These are phyloP conservation scores for Candida sanyaensis DNA, from an alignment of 1,139 yeast species.

Conservation along the genomic window DNA sequence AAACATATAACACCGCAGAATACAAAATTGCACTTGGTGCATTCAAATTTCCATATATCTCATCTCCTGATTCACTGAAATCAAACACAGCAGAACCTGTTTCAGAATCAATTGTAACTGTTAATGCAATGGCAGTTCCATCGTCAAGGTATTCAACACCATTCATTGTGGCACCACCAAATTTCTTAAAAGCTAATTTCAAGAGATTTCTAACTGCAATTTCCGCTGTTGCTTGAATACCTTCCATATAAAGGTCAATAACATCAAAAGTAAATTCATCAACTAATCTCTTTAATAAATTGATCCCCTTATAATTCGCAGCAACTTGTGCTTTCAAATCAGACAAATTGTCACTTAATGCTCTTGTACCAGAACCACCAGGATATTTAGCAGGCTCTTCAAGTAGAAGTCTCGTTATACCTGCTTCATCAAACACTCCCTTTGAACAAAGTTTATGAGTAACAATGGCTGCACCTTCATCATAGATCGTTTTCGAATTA, in stretches of 20 bases:
- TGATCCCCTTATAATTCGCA: conserved; percentile 45
- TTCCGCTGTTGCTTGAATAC: conserved; percentile 47
- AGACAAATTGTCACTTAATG: conserved; percentile 42
- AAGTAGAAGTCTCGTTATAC: conserved; percentile 35
- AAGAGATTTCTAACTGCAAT: conserved; percentile 40
- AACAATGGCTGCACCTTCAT: conserved; percentile 48
- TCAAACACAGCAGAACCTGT: conserved; percentile 44
- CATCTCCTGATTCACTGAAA: conserved; percentile 44
- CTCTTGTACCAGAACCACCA: conserved; percentile 48
- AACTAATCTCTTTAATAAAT: conserved; percentile 30
- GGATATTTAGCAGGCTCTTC: conserved; percentile 49
- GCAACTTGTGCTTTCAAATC: conserved; percentile 49
- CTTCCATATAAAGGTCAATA: conserved; percentile 42
- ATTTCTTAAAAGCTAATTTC: conserved; percentile 35
- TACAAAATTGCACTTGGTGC: conserved; percentile 67
- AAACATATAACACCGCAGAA: conserved; percentile 79
- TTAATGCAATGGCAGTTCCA: conserved; percentile 43
- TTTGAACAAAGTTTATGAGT: conserved; percentile 38
- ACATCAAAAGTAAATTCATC: conserved; percentile 36
- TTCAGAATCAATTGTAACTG: conserved; percentile 33
- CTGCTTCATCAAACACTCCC: conserved; percentile 44
- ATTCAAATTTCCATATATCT: conserved; percentile 46
- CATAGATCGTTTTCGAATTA: conserved; percentile 43
- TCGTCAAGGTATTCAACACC: conserved; percentile 47
- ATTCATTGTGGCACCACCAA: conserved; percentile 34